These are phyloP conservation scores for Penicillium bovifimosum DNA, from an alignment of 495 filamentous ascomycete genomes.

Conservation along the genomic window DNA sequence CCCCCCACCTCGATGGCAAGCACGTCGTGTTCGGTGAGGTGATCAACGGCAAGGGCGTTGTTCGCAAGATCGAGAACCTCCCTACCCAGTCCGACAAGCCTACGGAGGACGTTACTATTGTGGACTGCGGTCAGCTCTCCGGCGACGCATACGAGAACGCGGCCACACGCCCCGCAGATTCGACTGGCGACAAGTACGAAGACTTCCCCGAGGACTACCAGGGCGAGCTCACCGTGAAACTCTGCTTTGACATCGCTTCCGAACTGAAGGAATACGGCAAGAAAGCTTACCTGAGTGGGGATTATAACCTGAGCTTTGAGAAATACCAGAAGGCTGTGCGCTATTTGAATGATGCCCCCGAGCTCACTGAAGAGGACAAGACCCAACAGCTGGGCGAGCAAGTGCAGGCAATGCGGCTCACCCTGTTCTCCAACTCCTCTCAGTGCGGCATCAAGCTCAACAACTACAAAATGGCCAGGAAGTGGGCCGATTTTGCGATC, in stretches of 20 bases:
- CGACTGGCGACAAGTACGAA: slow-evolving; percentile 87
- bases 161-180: slow-evolving; percentile 61
- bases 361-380: slow-evolving; percentile 54
- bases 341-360: slow-evolving; percentile 86
- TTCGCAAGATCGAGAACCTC: slow-evolving; percentile 87
- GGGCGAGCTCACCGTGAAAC: slow-evolving; percentile 52
- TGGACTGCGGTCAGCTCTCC: slow-evolving; percentile 80
- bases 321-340: slow-evolving; percentile 98
- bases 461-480: slow-evolving; percentile 61
- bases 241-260: slow-evolving; percentile 62
- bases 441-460: slow-evolving; percentile 76
- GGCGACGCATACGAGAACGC: slow-evolving; percentile 59
- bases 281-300: slow-evolving; percentile 76
- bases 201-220: slow-evolving; percentile 91
- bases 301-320: slow-evolving; percentile 66
- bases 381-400: slow-evolving; percentile 58
- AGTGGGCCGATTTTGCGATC: slow-evolving; percentile 67
- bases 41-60: slow-evolving; percentile 81
- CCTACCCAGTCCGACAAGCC: slow-evolving; percentile 82
- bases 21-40: slow-evolving; percentile 65
- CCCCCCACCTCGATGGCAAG: slow-evolving; percentile 91
- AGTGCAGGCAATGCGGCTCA: slow-evolving; percentile 68
- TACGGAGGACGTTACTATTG: slow-evolving; percentile 61
- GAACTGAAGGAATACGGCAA: slow-evolving; percentile 91
- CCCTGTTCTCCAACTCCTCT: slow-evolving; percentile 71